Base-by-base conservation (phyloP, 805 yeast genomes). In the Metschnikowia lunata region DNA sequence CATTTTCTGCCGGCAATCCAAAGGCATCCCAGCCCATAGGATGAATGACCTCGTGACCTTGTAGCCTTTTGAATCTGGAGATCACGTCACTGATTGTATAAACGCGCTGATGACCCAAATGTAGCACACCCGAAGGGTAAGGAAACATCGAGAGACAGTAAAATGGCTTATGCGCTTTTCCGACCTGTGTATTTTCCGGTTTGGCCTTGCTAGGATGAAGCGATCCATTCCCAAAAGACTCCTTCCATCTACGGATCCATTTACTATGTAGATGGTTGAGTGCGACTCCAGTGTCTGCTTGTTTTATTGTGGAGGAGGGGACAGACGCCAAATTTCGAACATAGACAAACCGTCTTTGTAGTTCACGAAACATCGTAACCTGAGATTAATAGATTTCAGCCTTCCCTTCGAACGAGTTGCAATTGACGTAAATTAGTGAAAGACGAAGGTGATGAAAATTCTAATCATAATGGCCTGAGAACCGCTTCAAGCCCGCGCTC, bases 1-100 rank as follows among this genome's bases (percentile, higher is more conserved):
- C 99, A 62, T 93, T 93, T 61, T 93, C 99, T 0, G 99, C 99
- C 0, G 99, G 99, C 26, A 93, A 71, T 1, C 99, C 99, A 72
- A 93, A 93, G 0, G 98, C 96, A 70, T 93, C 99, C 97, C 97
- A 93, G 0, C 99, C 99, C 95, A 93, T 90, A 0, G 98, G 97
- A 60, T 93, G 96, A 2, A 91, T 72, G 11, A 91, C 96, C 32
- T 81, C 67, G 53, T 74, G 76, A 1, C 97, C 97, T 40, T 76
- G 78, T 65, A 87, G 75, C 50, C 93, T 71, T 51, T 87, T 78
- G 62, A 78, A 91, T 51, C 98, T 71, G 1, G 95, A 76, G 33
- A 93, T 60, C 2, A 82, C 84, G 62, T 93, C 99, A 54, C 90
- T 81, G 28, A 93, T 88, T 0, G 97, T 85, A 63, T 87, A 93